Evolutionary conservation across 148 eudicot genomes (phyloP).

Genomic region (Cornus controversa): DNA sequence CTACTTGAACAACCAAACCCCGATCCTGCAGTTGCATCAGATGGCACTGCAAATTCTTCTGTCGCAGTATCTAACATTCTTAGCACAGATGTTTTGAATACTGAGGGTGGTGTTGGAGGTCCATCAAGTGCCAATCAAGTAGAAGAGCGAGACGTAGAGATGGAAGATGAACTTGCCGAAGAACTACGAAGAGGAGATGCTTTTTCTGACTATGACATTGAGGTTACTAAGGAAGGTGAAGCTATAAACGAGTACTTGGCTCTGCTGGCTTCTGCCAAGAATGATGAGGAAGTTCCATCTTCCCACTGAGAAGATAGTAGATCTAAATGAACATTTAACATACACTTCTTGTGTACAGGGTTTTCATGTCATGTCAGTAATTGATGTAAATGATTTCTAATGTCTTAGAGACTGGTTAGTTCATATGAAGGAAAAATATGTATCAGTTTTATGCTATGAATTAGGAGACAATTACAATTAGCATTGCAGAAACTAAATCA

Average conservation of each 20-base stretch:
- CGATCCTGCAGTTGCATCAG: slow-evolving; percentile 12
- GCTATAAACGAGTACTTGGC: slow-evolving; percentile 82
- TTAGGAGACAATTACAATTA: too few relatives aligned
- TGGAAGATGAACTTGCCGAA: slow-evolving; percentile 66
- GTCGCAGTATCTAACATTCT: too few relatives aligned
- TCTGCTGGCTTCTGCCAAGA: slow-evolving; percentile 40
- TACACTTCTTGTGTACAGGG: not conserved
- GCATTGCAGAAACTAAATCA: not conserved
- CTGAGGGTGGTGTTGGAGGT: slow-evolving; percentile 18
- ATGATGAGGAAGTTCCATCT: slow-evolving; percentile 15
- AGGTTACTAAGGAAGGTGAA: slow-evolving; percentile 85
- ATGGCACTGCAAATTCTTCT: slow-evolving; percentile 14
- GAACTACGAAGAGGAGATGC: slow-evolving; percentile 60
- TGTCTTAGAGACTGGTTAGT: not conserved
- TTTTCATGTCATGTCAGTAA: not conserved
- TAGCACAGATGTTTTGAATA: not conserved
- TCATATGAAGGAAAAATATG: not conserved
- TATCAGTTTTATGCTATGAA: too few relatives aligned
- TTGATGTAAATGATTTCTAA: not conserved
- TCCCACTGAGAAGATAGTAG: slow-evolving; percentile 5
- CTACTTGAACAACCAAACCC: slow-evolving; percentile 32
- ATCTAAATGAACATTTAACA: not conserved
- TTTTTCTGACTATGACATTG: slow-evolving; percentile 84
- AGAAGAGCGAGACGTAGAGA: slow-evolving; percentile 66
- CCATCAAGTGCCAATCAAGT: slow-evolving; percentile 25